Percentiles rank a stretch among this genome's conserved stretches.
Evolutionary conservation across 108 stramenopile species (phyloP).

Genomic region (Nitzschia sp.): DNA sequence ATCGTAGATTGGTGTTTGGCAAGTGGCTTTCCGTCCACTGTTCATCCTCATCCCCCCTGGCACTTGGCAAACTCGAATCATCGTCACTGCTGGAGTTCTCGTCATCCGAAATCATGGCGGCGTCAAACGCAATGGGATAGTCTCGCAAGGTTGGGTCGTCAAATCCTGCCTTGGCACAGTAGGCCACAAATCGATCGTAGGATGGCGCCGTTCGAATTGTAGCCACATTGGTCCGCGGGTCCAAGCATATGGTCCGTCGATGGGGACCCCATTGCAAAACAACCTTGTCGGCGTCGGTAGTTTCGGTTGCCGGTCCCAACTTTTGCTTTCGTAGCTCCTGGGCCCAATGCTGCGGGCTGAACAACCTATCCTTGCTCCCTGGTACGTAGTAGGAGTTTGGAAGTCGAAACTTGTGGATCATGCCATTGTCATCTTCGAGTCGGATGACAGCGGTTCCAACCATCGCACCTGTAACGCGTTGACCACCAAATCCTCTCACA

Average conservation of each 20-base stretch:
- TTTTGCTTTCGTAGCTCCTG: conserved; percentile 7
- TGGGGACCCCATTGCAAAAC: not conserved
- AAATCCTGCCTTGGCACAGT: not conserved
- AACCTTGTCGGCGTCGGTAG: not conserved
- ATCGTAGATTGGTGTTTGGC: too few relatives aligned
- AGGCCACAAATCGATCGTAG: not conserved
- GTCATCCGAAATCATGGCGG: too few relatives aligned
- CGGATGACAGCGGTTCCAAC: conserved; percentile 13
- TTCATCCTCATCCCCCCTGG: not conserved
- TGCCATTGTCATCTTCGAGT: conserved; percentile 39
- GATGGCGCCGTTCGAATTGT: conserved; percentile 4
- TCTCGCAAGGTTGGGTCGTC: not conserved
- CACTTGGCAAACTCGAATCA: not conserved
- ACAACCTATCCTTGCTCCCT: conserved; percentile 13
- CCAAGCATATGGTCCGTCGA: not conserved
- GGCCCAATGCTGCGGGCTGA: conserved; percentile 54
- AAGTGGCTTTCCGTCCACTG: too few relatives aligned
- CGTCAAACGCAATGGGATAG: not conserved
- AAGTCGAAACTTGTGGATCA: conserved; percentile 23
- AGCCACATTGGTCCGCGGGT: not conserved
- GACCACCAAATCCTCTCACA: conserved; percentile 25
- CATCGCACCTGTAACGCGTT: not conserved
- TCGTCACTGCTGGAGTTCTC: not conserved
- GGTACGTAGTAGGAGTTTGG: conserved; percentile 46
- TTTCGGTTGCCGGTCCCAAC: not conserved